These are phyloP conservation scores for Fusarium circinatum DNA, from an alignment of 2,329 filamentous ascomycete genomes.

Conservation along the genomic window DNA sequence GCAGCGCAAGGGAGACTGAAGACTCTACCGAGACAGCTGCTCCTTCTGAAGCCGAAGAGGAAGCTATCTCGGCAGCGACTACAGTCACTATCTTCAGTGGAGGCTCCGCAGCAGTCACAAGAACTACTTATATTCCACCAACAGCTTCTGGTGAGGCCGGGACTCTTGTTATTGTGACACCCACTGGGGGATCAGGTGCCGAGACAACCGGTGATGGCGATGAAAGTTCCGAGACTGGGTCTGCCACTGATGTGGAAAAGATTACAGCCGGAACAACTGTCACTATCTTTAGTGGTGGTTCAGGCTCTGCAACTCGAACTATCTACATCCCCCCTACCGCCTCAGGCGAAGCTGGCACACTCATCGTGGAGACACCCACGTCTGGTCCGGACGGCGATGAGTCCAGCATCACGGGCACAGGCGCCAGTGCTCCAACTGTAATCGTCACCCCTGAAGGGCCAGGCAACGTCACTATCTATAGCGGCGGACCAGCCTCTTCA, in stretches of 20 bases:
- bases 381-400: neutral
- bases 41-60: neutral
- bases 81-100: conserved; percentile 3
- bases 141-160: neutral
- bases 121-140: neutral
- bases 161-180: neutral
- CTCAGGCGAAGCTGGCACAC: neutral
- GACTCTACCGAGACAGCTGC: neutral
- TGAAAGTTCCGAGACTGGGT: neutral
- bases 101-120: neutral
- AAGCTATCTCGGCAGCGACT: neutral
- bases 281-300: conserved; percentile 1
- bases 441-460: neutral
- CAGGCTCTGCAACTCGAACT: neutral
- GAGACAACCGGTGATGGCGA: fast-evolving
- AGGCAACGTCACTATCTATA: conserved; percentile 15
- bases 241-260: neutral
- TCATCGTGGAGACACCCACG: conserved; percentile 1
- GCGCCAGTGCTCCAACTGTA: neutral
- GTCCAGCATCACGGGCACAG: neutral
- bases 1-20: fast-evolving
- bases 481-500: neutral
- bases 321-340: neutral
- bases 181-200: neutral
- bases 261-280: neutral